These are phyloP conservation scores for Torulaspora microellipsoides DNA, from an alignment of 805 yeast genomes.

Conservation along the genomic window DNA sequence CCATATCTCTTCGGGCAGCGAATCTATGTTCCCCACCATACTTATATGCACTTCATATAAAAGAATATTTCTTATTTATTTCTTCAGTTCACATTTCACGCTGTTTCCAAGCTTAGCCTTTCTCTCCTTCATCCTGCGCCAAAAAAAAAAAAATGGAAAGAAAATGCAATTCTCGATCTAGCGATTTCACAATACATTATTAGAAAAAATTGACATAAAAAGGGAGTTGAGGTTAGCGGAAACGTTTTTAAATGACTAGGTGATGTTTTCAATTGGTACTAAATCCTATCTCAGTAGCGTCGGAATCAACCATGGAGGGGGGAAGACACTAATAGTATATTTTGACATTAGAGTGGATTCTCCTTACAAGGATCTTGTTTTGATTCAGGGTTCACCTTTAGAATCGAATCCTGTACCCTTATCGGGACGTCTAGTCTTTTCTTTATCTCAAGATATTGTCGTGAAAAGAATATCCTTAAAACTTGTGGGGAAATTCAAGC, in stretches of 20 bases:
- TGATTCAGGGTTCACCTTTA: constrained; percentile 68
- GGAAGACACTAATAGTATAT: constrained; percentile 17
- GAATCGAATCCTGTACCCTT: constrained; percentile 75
- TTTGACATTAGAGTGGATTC: constrained; percentile 36
- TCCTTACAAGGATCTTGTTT: constrained; percentile 54
- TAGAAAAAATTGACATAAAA: no score
- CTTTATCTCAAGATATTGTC: constrained; percentile 61
- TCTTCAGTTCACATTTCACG: no score
- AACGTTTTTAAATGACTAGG: no score
- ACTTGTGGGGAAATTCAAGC: constrained; percentile 56
- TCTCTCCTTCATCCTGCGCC: no score
- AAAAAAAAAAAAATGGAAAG: no score
- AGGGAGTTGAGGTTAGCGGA: no score
- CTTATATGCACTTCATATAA: no score
- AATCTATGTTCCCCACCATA: neutral
- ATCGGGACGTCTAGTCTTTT: constrained; percentile 67
- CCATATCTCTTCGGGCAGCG: constrained; percentile 20
- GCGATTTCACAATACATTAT: no score
- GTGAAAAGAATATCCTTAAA: constrained; percentile 58
- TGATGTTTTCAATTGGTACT: neutral
- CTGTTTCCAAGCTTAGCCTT: no score
- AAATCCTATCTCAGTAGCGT: constrained; percentile 4
- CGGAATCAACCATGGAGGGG: neutral
- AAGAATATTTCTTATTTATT: no score
- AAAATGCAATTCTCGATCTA: no score